Evolutionary conservation across 2,329 filamentous ascomycete genomes (phyloP).

Genomic region (Lecanicillium sp.): DNA sequence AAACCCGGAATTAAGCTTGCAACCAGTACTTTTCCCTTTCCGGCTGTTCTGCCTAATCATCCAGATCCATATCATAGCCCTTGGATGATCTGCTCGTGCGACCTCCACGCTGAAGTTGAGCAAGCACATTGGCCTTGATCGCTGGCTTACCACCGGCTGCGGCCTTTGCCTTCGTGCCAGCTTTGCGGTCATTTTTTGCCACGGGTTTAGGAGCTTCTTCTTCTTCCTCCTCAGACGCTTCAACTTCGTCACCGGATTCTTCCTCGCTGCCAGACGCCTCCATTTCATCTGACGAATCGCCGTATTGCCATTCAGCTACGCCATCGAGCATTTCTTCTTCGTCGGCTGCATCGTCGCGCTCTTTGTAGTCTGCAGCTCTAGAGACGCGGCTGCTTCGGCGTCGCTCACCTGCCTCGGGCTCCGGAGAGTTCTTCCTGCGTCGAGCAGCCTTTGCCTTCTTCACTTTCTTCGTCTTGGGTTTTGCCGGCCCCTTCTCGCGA

Average conservation of each 20-base stretch:
- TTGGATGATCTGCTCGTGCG: slow-evolving; percentile 17
- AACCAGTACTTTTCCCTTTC: not conserved
- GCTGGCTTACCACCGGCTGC: slow-evolving; percentile 12
- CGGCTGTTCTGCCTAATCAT: slow-evolving; percentile 15
- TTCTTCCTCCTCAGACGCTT: slow-evolving; percentile 14
- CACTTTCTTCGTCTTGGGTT: slow-evolving; percentile 22
- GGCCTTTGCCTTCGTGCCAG: slow-evolving; percentile 13
- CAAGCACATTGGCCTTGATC: slow-evolving; percentile 17
- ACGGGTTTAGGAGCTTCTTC: slow-evolving; percentile 4
- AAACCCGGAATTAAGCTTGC: not conserved
- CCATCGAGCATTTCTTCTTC: slow-evolving; percentile 55
- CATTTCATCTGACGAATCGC: slow-evolving; percentile 20
- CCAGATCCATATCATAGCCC: slow-evolving; percentile 26
- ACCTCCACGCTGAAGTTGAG: slow-evolving; percentile 12
- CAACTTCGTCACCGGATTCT: slow-evolving; percentile 10
- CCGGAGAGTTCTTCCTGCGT: slow-evolving; percentile 20
- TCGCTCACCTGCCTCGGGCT: slow-evolving; percentile 35
- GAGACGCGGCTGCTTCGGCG: slow-evolving; percentile 47
- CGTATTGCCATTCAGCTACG: slow-evolving; percentile 51
- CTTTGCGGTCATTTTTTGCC: slow-evolving; percentile 9
- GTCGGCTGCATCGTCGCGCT: slow-evolving; percentile 49
- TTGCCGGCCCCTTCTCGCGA: slow-evolving; percentile 21
- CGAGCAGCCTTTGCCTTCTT: slow-evolving; percentile 21
- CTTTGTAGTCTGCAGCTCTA: slow-evolving; percentile 41
- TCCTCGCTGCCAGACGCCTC: slow-evolving; percentile 10